Conservation (phyloP, 805 yeast species). For the Metschnikowia amazonensis region DNA sequence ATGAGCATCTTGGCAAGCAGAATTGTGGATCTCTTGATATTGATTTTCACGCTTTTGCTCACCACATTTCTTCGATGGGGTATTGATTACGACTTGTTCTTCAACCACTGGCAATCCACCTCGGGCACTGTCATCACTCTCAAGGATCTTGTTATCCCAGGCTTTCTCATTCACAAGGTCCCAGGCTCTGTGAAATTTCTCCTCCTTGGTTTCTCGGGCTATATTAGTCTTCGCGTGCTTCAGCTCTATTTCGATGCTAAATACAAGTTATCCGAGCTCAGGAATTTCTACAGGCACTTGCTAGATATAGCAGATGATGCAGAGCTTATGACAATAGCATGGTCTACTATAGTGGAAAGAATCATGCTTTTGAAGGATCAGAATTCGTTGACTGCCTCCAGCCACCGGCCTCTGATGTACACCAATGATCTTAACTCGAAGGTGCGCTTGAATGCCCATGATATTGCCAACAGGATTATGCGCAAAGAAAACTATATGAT, state of each 20-base stretch:
- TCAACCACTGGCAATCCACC: constrained; percentile 23
- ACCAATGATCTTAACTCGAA: constrained; percentile 61
- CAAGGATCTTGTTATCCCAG: constrained; percentile 30
- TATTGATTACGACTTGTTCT: constrained; percentile 51
- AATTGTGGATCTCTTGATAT: constrained; percentile 62
- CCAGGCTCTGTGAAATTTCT: constrained; percentile 51
- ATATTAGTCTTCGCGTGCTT: constrained; percentile 48
- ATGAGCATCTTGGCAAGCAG: constrained; percentile 70
- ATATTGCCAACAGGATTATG: constrained; percentile 93
- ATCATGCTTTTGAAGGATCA: constrained; percentile 73
- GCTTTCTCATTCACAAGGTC: constrained; percentile 44
- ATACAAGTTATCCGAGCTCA: constrained; percentile 66
- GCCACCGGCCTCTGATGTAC: constrained; percentile 23
- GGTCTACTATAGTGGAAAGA: constrained; percentile 82
- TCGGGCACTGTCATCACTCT: constrained; percentile 26
- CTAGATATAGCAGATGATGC: constrained; percentile 64
- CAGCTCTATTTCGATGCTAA: constrained; percentile 57
- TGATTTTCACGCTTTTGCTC: constrained; percentile 75
- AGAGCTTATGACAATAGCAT: constrained; percentile 87
- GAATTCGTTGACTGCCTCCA: constrained; percentile 60
- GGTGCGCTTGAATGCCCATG: constrained; percentile 82
- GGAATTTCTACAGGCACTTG: constrained; percentile 69
- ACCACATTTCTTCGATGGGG: constrained; percentile 80
- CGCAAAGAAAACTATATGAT: constrained; percentile 90
- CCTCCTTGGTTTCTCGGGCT: constrained; percentile 56